Base-by-base conservation (phyloP, 495 filamentous ascomycete genomes). In the Neurospora tetrasperma region DNA sequence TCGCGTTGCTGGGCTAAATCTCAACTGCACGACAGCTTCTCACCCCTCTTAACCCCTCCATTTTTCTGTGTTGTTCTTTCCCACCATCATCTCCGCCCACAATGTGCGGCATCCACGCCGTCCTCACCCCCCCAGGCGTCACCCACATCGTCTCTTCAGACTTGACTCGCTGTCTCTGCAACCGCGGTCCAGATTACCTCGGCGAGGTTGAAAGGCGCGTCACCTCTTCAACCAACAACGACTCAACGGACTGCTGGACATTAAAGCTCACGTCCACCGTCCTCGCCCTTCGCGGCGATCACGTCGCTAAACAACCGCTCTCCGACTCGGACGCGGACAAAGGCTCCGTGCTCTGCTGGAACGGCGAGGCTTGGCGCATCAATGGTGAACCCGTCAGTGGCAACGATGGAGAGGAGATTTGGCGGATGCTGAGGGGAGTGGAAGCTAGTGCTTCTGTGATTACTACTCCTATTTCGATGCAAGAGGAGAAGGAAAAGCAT, bases 281-380 rank as follows among this genome's bases (percentile, higher is more conserved):
- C 1, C 87, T 99, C 6, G 88, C 94, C 5, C 84, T 99, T 23
- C 88, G 96, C 75, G 95, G 96, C 27, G 86, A 89, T 43, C 84
- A 87, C 73, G 76, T 96, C 66, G 87, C 90, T 20, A 78, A 81
- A 16, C 96, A 99, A 76, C 96, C 96, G 1, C 86, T 97, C 23
- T 80, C 85, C 44, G 89, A 93, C 76, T 27, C 75, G 46, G 89
- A 93, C 75, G 20, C 75, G 5, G 72, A 75, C 3, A 87, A 85
- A n/a, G 86, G 86, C 23, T 95, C 92, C 10, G 84, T 93, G 14
- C 85, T 99, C 18, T 98, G 95, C 85, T 99, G 96, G 95, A 98
- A 98, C 76, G 96, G 96, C n/a, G 96, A 99, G 79, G 96, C 94
- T 10, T 99, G 96, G 96, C 90, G 86, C 70, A 86, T 97, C 71